Percentiles rank a stretch among this genome's conserved stretches.
Conservation (phyloP, 352 stramenopile genomes). For the Phytophthora vignae region DNA sequence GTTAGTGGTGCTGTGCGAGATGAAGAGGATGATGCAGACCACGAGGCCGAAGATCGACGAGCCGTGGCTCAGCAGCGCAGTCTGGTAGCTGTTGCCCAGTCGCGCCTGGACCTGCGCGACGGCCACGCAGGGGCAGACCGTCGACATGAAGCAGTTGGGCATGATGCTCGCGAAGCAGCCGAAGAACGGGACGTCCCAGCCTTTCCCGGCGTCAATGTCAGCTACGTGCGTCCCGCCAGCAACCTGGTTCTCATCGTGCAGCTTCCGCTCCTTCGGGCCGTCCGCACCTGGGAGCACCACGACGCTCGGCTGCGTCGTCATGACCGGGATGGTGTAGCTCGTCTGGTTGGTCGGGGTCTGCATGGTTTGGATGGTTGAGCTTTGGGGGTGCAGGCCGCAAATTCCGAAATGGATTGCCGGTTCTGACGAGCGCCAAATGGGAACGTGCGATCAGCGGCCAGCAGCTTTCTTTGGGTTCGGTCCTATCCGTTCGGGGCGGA, state of each 20-base stretch:
- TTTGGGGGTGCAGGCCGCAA: constrained; percentile 13
- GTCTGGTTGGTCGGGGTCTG: constrained; percentile 30
- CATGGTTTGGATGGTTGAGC: constrained; percentile 6
- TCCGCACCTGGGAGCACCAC: constrained; percentile 8
- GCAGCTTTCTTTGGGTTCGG: constrained; percentile 7
- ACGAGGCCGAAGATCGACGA: constrained; percentile 41
- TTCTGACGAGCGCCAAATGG: constrained; percentile 11
- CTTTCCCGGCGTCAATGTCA: constrained; percentile 18
- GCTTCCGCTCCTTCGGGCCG: constrained; percentile 28
- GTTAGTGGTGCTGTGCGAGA: constrained; percentile 29
- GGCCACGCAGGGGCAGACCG: constrained; percentile 50
- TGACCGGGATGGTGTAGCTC: constrained; percentile 26
- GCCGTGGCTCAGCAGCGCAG: constrained; percentile 34
- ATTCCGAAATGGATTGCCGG: constrained; percentile 19
- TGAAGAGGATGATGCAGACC: constrained; percentile 39
- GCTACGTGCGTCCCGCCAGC: constrained; percentile 27
- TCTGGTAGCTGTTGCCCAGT: constrained; percentile 41
- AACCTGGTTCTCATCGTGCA: constrained; percentile 14
- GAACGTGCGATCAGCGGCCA: constrained; percentile 13
- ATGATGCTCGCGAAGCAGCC: constrained; percentile 45
- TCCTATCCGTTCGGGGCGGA: neutral
- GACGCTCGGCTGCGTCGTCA: constrained; percentile 31
- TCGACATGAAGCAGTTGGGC: constrained; percentile 55
- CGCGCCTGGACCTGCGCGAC: constrained; percentile 45
- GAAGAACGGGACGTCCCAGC: constrained; percentile 47